Conservation (phyloP, 768 basidiomycete species). For the Mycena galericulata region DNA sequence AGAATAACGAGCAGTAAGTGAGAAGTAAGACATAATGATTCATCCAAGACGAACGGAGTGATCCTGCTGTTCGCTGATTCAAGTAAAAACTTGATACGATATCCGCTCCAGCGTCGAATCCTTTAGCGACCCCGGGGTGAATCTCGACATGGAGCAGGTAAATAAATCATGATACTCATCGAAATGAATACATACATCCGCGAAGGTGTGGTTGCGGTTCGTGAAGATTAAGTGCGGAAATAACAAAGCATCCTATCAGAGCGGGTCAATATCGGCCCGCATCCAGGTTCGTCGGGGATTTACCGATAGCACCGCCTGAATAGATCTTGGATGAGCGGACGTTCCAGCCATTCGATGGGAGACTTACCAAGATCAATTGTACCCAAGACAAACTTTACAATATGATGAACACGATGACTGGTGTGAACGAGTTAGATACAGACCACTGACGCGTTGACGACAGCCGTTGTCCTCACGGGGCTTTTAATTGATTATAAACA, state of each 20-base stretch:
- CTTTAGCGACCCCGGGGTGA: conserved; percentile 59
- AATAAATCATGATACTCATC: not conserved
- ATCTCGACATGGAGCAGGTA: conserved; percentile 41
- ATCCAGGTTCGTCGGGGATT: too few species aligned
- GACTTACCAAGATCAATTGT: not conserved
- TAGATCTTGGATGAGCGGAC: not conserved
- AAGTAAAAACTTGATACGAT: conserved; percentile 56
- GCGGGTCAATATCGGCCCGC: not conserved
- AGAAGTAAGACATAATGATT: too few species aligned
- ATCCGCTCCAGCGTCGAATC: conserved; percentile 57
- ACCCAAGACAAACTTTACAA: not conserved
- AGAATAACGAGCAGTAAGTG: not conserved
- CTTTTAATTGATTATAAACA: not conserved
- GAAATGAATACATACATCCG: conserved; percentile 35
- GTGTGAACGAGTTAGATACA: not conserved
- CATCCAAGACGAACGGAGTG: conserved; percentile 42
- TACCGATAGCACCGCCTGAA: not conserved
- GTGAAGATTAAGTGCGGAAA: conserved; percentile 12
- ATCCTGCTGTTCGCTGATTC: conserved; percentile 53
- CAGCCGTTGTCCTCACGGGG: not conserved
- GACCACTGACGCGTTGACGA: not conserved
- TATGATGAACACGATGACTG: not conserved
- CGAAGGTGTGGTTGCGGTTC: conserved; percentile 21
- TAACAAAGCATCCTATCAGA: conserved; percentile 10
- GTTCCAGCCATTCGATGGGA: not conserved